Evolutionary conservation across 1,139 yeast species (phyloP).

Genomic region (Pichia norvegensis): DNA sequence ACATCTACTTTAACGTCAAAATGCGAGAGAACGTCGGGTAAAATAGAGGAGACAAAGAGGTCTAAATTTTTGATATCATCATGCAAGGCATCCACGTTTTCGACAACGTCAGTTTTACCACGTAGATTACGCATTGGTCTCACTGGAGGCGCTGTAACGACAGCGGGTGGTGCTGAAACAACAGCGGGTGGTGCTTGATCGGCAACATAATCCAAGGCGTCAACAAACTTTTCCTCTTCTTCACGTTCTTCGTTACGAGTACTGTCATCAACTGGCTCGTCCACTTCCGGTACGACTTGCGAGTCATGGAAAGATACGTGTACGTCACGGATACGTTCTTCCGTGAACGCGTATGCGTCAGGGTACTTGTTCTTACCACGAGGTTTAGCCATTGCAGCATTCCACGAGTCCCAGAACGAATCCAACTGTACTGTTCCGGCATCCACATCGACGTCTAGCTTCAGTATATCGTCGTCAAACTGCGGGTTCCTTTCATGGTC

Average conservation of each 20-base stretch:
- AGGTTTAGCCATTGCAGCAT: conserved; percentile 24
- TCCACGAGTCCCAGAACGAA: conserved; percentile 26
- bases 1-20: conserved; percentile 11
- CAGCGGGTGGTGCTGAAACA: not conserved
- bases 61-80: conserved; percentile 13
- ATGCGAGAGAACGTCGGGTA: conserved; percentile 16
- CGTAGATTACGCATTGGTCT: not conserved
- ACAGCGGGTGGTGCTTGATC: not conserved
- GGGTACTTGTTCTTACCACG: conserved; percentile 33
- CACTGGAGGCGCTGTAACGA: not conserved
- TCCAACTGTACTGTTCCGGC: conserved; percentile 14
- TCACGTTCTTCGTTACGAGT: not conserved
- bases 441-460: conserved; percentile 5
- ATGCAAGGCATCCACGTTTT: conserved; percentile 3
- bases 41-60: conserved; percentile 11
- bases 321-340: conserved; percentile 16
- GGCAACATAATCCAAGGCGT: not conserved
- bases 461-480: not conserved
- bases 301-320: conserved; percentile 5
- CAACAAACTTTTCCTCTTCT: conserved; percentile 5
- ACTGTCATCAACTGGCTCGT: not conserved
- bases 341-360: conserved; percentile 47
- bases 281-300: not conserved
- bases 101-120: not conserved
- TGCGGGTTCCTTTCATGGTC: conserved; percentile 7